Conservation (phyloP, 2,329 filamentous ascomycete species). For the Alternaria hordeiaustralica region DNA sequence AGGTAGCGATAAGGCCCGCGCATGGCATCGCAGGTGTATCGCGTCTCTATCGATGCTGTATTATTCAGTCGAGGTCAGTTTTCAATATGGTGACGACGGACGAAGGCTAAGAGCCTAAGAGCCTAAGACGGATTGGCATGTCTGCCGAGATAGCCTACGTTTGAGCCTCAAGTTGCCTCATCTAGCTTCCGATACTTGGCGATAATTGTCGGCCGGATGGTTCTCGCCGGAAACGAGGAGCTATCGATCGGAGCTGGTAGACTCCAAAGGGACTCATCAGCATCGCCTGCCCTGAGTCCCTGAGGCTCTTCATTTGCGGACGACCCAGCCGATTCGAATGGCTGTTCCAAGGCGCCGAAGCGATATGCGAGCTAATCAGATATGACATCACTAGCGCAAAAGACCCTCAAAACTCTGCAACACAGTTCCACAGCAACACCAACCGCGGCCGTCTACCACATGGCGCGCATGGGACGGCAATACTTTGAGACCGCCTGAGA, state of each 20-base stretch:
- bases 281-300: conserved; percentile 1
- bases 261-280: neutral
- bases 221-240: conserved; percentile 20
- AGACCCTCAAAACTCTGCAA: conserved; percentile 25
- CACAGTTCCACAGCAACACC: conserved; percentile 29
- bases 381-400: conserved; percentile 36
- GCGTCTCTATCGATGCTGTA: neutral
- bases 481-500: conserved; percentile 16
- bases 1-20: neutral
- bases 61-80: neutral
- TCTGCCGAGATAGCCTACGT: conserved; percentile 10
- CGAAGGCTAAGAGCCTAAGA: neutral
- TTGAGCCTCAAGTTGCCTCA: conserved; percentile 27
- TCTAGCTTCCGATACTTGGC: conserved; percentile 21
- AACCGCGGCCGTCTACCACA: conserved; percentile 39
- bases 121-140: conserved; percentile 4
- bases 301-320: conserved; percentile 19
- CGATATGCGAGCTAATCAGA: conserved; percentile 24
- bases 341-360: conserved; percentile 13
- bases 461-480: conserved; percentile 26
- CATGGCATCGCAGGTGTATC: neutral
- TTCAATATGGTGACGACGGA: neutral
- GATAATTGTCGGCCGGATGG: conserved; percentile 22
- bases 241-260: conserved; percentile 16
- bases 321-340: neutral